phyloP scores from a whole-genome alignment of 169 alveolate species.

The Ichthyophthirius multifiliis region DNA sequence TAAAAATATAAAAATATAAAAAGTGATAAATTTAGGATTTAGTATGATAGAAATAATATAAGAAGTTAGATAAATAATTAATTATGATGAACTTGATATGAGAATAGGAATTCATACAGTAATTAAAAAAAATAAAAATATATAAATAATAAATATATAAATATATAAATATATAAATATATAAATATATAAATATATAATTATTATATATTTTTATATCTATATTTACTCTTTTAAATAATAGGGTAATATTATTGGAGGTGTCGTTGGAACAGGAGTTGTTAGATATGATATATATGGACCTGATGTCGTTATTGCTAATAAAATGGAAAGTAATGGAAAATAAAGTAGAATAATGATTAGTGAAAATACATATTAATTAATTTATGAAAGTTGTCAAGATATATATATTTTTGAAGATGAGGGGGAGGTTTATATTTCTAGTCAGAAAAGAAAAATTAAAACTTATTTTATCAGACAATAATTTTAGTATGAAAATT shows the following conservation, averaged over 20 bases:
- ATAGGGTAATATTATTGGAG: constrained; percentile 56
- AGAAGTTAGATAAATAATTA: constrained; percentile 34
- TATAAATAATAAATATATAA: too few species aligned
- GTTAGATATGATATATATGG: constrained; percentile 56
- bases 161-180: too few species aligned
- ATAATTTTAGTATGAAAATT: too few species aligned
- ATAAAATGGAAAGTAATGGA: constrained; percentile 77
- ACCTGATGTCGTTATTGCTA: constrained; percentile 49
- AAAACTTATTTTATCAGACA: background rate
- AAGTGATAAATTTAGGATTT: constrained; percentile 43
- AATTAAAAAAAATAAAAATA: background rate
- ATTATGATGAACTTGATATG: constrained; percentile 50
- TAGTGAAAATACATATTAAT: constrained; percentile 58
- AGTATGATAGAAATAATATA: constrained; percentile 41
- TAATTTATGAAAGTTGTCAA: background rate
- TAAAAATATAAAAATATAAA: background rate
- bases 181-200: background rate
- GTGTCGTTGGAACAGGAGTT: constrained; percentile 47
- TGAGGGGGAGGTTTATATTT: background rate
- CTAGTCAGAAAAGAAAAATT: background rate
- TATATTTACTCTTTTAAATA: background rate
- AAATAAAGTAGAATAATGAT: constrained; percentile 63
- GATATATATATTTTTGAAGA: background rate
- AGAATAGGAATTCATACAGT: constrained; percentile 68
- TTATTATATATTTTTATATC: background rate